These are phyloP conservation scores for Ogataea paraovalis DNA, from an alignment of 805 yeast genomes.

Conservation along the genomic window DNA sequence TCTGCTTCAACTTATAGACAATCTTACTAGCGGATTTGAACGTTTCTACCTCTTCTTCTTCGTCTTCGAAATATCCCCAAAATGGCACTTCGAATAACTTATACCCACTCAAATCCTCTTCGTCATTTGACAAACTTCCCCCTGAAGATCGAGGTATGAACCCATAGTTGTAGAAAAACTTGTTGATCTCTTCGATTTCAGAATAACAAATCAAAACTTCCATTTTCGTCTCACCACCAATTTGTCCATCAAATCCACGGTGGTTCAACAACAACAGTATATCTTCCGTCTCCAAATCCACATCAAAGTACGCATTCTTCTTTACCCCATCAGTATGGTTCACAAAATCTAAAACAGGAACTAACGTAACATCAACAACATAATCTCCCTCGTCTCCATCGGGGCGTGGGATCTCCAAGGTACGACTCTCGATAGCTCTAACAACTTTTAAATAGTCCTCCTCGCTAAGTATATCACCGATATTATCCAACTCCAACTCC, in stretches of 20 bases:
- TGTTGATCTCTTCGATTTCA: slow-evolving; percentile 38
- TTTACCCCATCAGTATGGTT: slow-evolving; percentile 40
- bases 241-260: slow-evolving; percentile 4
- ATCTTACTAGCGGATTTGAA: slow-evolving; percentile 11
- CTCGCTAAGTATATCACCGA: slow-evolving; percentile 2
- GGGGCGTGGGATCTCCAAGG: slow-evolving; percentile 59
- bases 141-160: slow-evolving; percentile 37
- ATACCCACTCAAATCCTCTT: background rate
- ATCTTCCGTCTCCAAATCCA: slow-evolving; percentile 43
- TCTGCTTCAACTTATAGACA: slow-evolving; percentile 33
- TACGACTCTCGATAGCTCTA: slow-evolving; percentile 53
- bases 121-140: background rate
- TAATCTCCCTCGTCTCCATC: slow-evolving; percentile 34
- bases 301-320: slow-evolving; percentile 56
- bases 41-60: background rate
- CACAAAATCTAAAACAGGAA: slow-evolving; percentile 65
- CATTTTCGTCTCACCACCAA: background rate
- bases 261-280: slow-evolving; percentile 36
- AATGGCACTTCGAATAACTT: slow-evolving; percentile 35
- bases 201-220: slow-evolving; percentile 45
- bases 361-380: slow-evolving; percentile 49
- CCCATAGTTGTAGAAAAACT: slow-evolving; percentile 41
- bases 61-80: slow-evolving; percentile 25
- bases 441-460: slow-evolving; percentile 17
- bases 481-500: slow-evolving; percentile 5